Base-by-base conservation (phyloP, 345 rosid species). In the Brassica juncea region DNA sequence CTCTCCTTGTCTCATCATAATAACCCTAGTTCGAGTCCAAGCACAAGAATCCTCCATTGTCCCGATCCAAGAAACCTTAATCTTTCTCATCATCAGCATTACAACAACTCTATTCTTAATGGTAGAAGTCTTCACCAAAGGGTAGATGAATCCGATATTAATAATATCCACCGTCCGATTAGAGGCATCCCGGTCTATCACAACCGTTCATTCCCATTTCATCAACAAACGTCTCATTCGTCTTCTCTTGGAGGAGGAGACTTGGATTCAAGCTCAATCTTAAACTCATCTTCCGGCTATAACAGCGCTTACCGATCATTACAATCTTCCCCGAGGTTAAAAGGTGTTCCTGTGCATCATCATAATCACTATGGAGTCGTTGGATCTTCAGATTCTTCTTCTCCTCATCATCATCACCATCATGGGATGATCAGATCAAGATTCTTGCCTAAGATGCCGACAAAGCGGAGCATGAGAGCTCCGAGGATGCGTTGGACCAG, bases 401-500 rank as follows among this genome's bases (percentile, higher is more conserved):
- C 87, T 54, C 81, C 82, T 37, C 86, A 79, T 54, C 82, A 79
- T 54, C 82, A 82, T 37, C 86, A 79, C 32, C 80, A 71, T 66
- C 81, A 74, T 73, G 90, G 88, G 68, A 75, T 86, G 80, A 82
- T 91, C 68, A 87, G 92, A 88, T 87, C 97, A 37, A 86, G 91
- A 80, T 90, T 92, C 71, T 79, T 92, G 82, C 86, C 91, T 4
- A 90, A 86, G 84, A 71, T 84, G 66, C 94, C 92, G 0, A 75
- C 90, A 11, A 92, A 87, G 59, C 75, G 97, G 49, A 92, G 92
- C 82, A 88, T 90, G 94, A 92, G 97, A 80, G 97, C 97, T 11
- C 97, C 97, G 0, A 85, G 97, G 85, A 92, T 90, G 97, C 84
- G 94, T 57, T 93, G 98, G 98, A 93, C 98, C 0, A 93, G 93